Base-by-base conservation (phyloP, 2,329 filamentous ascomycete species). In the Graphilbum sp. region DNA sequence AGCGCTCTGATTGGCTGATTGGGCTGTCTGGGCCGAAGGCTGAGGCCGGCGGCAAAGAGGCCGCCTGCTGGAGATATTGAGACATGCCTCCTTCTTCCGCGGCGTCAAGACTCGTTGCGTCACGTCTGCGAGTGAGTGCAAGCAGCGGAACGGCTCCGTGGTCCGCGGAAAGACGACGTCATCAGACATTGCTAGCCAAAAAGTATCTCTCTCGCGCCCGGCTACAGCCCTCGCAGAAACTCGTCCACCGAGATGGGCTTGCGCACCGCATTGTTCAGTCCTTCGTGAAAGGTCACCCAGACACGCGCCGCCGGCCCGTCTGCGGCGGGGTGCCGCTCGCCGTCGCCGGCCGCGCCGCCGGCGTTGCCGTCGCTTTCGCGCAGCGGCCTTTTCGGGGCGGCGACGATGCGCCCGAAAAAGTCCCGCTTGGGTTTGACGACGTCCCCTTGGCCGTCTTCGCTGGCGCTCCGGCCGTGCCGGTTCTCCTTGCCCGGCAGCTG, bases 251-350 rank as follows among this genome's bases (percentile, higher is more conserved):
- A 81, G 44, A 95, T 75, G 3, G 85, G 83, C 55, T 93, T 94
- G 55, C 81, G 69, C 43, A 95, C 87, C 11, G 87, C 87, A 65
- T 95, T 94, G 40, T 85, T 90, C 53, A 85, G 76, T 0, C 87
- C 87, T 60, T 95, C 87, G 50, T 94, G 77, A 55, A 77, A 95
- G 45, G 75, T 88, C 32, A 93, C 75, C 86, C 86, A 94, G 4
- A 87, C 79, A 48, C 78, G 66, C 10, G 50, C 72, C 36, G 64
- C 67, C 35, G 68, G 68, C 40, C 63, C 57, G 32, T 57, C 54
- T 30, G 50, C 55, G 27, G 27, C 27, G 15, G 9, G 7, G 7
- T n/a, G 27, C 30, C 34, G 51, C 23, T 16, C n/a, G 10, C n/a
- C 15, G n/a, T 17, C n/a, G 17, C 31, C 20, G 2, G 5, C n/a